Percentiles rank a stretch among this genome's conserved stretches.
Evolutionary conservation across 2,329 filamentous ascomycete species (phyloP).

Genomic region (Aschersonia sp.): DNA sequence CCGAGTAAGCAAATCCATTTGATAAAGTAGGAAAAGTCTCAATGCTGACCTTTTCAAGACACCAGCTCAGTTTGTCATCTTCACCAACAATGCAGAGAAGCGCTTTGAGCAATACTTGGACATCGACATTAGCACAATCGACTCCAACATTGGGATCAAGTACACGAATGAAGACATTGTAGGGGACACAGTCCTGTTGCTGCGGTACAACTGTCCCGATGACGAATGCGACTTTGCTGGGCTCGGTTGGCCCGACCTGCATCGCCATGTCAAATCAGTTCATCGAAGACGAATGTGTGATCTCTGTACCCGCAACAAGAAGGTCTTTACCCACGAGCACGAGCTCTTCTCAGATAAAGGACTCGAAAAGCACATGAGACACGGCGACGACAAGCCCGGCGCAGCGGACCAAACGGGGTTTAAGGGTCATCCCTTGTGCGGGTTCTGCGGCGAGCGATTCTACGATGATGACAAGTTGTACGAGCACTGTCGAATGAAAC

Average conservation of each 20-base stretch:
- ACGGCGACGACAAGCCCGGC: slow-evolving; percentile 82
- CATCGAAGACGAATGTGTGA: slow-evolving; percentile 89
- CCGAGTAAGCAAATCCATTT: slow-evolving; percentile 41
- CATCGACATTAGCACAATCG: slow-evolving; percentile 59
- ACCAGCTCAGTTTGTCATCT: slow-evolving; percentile 69
- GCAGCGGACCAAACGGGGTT: slow-evolving; percentile 89
- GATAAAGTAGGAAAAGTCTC: not conserved
- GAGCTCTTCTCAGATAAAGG: slow-evolving; percentile 74
- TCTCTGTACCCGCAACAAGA: slow-evolving; percentile 83
- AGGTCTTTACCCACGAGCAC: slow-evolving; percentile 96
- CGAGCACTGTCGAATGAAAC: slow-evolving; percentile 81
- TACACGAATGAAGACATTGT: slow-evolving; percentile 84
- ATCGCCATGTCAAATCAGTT: slow-evolving; percentile 63
- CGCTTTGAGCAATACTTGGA: slow-evolving; percentile 70
- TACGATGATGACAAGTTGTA: slow-evolving; percentile 95
- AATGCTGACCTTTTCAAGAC: slow-evolving; percentile 27
- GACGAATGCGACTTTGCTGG: slow-evolving; percentile 67
- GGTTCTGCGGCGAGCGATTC: slow-evolving; percentile 81
- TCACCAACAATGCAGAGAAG: slow-evolving; percentile 74
- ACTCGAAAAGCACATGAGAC: slow-evolving; percentile 73
- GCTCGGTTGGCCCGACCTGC: slow-evolving; percentile 42
- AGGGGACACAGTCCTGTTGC: slow-evolving; percentile 73
- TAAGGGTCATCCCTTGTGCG: slow-evolving; percentile 87
- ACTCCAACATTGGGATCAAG: slow-evolving; percentile 79
- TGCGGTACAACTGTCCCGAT: slow-evolving; percentile 93